Percentiles rank a stretch among this genome's conserved stretches.
These are phyloP conservation scores for Candida maris DNA, from an alignment of 805 yeast species.

Conservation along the genomic window DNA sequence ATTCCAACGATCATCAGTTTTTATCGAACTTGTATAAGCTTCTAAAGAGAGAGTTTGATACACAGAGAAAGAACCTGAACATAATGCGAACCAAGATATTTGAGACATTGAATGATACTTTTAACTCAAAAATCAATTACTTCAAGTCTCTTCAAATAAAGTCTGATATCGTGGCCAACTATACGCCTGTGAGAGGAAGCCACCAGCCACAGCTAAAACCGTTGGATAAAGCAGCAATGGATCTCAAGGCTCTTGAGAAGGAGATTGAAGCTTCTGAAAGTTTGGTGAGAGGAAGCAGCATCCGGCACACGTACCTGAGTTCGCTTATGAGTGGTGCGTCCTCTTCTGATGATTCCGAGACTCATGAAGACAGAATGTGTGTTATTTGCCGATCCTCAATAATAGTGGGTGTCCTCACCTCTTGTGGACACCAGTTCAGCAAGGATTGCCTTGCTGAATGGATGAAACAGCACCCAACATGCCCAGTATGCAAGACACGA, in stretches of 20 bases:
- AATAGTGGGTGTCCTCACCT: conserved; percentile 71
- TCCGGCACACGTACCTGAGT: conserved; percentile 47
- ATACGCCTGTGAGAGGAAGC: conserved; percentile 30
- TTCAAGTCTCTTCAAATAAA: conserved; percentile 80
- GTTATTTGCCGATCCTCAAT: conserved; percentile 74
- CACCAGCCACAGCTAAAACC: conserved; percentile 15
- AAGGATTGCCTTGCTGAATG: conserved; percentile 74
- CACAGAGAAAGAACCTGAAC: conserved; percentile 40
- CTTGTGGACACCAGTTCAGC: conserved; percentile 93
- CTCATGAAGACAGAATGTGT: conserved; percentile 49
- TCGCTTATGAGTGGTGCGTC: conserved; percentile 30
- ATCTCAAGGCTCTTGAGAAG: conserved; percentile 11
- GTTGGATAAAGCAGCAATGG: conserved; percentile 19
- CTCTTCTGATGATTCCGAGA: conserved; percentile 23
- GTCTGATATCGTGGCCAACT: conserved; percentile 73
- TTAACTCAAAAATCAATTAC: conserved; percentile 77
- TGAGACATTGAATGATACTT: conserved; percentile 56
- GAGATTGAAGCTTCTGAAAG: conserved; percentile 14
- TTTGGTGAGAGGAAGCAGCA: conserved; percentile 29
- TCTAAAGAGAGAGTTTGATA: conserved; percentile 35
- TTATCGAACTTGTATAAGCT: conserved; percentile 2
- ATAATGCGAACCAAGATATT: conserved; percentile 46
- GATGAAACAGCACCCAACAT: conserved; percentile 49
- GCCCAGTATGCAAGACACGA: conserved; percentile 78
- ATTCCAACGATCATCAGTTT: conserved; percentile 18